Conservation (phyloP, 805 yeast genomes). For the Brettanomyces nanus region DNA sequence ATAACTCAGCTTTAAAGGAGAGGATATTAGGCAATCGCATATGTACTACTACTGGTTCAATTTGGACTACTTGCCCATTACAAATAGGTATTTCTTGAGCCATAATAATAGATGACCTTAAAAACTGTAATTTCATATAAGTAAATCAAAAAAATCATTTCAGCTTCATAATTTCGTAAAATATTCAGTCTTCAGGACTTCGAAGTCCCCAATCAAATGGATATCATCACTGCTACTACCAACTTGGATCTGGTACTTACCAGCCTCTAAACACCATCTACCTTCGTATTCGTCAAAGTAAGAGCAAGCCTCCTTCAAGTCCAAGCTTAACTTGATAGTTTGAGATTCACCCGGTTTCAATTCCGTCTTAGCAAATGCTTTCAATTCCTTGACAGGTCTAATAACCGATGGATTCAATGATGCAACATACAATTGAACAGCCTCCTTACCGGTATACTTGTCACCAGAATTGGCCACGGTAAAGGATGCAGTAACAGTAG, state of each 20-base stretch:
- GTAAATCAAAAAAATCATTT: too few species aligned
- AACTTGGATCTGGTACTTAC: slow-evolving; percentile 40
- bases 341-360: slow-evolving; percentile 37
- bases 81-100: too few species aligned
- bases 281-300: slow-evolving; percentile 41
- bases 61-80: too few species aligned
- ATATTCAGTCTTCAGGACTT: background rate
- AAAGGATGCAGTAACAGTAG: slow-evolving; percentile 24
- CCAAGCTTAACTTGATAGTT: slow-evolving; percentile 30
- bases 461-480: slow-evolving; percentile 37
- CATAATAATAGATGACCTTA: too few species aligned
- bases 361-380: slow-evolving; percentile 44
- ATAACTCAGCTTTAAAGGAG: too few species aligned
- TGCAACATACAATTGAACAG: slow-evolving; percentile 44
- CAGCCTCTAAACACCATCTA: slow-evolving; percentile 46
- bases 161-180: too few species aligned
- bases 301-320: slow-evolving; percentile 43
- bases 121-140: too few species aligned
- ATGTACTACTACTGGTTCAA: too few species aligned
- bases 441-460: slow-evolving; percentile 37
- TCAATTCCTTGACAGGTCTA: slow-evolving; percentile 54
- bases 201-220: background rate
- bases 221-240: slow-evolving; percentile 24
- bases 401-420: slow-evolving; percentile 20
- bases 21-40: too few species aligned